A percentile compares a stretch with the other conserved stretches of the same genome.
Evolutionary conservation across 179 eudicot genomes (phyloP).

Genomic region (Spinacia oleracea): DNA sequence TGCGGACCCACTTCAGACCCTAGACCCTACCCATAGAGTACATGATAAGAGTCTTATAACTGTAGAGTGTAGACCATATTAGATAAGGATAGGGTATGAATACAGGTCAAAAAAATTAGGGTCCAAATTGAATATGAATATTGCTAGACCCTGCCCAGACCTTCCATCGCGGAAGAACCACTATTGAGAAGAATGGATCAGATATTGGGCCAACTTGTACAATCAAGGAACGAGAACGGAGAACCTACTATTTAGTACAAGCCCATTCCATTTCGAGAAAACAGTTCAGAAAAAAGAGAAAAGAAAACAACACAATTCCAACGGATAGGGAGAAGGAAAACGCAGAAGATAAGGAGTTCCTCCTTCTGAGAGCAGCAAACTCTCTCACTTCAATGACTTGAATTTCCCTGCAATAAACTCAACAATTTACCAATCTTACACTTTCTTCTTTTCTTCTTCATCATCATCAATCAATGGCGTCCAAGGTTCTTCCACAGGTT

Average conservation of each 20-base stretch:
- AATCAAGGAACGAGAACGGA: not conserved
- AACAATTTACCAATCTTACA: not conserved
- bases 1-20: no score
- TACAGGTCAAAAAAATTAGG: no score
- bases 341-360: not conserved
- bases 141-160: no score
- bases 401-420: not conserved
- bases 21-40: no score
- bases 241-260: no score
- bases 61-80: no score
- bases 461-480: conserved; percentile 29
- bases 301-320: not conserved
- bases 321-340: not conserved
- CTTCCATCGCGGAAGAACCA: no score
- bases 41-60: no score
- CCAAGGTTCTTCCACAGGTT: conserved; percentile 29
- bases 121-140: no score
- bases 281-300: not conserved
- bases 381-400: not conserved
- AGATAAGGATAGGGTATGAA: no score
- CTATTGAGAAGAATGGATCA: no score
- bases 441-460: not conserved
- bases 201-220: not conserved
- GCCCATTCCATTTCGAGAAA: not conserved
- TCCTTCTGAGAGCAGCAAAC: not conserved